Evolutionary conservation across 805 yeast species (phyloP).

Genomic region (Candida saitoana): DNA sequence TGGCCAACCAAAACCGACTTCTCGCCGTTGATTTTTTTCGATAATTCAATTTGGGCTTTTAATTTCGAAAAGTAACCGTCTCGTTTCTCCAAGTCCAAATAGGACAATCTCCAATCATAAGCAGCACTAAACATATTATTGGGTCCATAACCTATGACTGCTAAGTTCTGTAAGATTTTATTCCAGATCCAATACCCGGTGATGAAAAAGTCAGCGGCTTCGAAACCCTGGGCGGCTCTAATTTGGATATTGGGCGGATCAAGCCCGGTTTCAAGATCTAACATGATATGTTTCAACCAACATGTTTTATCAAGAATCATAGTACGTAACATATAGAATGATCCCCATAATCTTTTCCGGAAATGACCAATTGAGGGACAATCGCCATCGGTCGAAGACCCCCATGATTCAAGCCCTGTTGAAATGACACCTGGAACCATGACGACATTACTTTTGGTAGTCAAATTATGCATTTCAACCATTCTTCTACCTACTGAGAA

Average conservation of each 20-base stretch:
- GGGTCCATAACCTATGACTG: slow-evolving; percentile 92
- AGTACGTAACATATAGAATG: slow-evolving; percentile 88
- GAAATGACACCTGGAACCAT: slow-evolving; percentile 96
- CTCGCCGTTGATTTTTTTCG: slow-evolving; percentile 47
- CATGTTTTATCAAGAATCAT: slow-evolving; percentile 90
- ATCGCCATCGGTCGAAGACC: slow-evolving; percentile 64
- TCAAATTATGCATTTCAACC: slow-evolving; percentile 45
- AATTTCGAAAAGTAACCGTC: slow-evolving; percentile 82
- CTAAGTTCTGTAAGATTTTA: slow-evolving; percentile 87
- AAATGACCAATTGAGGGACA: slow-evolving; percentile 85
- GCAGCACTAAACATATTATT: slow-evolving; percentile 87
- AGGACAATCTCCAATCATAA: slow-evolving; percentile 94
- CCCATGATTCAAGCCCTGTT: slow-evolving; percentile 95
- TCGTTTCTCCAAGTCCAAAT: slow-evolving; percentile 79
- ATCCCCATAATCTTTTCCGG: slow-evolving; percentile 93
- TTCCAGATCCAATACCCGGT: slow-evolving; percentile 99
- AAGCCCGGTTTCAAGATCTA: slow-evolving; percentile 86
- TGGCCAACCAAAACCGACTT: slow-evolving; percentile 83
- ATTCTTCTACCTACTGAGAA: slow-evolving; percentile 81
- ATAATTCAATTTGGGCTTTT: slow-evolving; percentile 67
- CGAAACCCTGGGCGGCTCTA: slow-evolving; percentile 94
- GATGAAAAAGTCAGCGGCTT: slow-evolving; percentile 92
- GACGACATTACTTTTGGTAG: slow-evolving; percentile 71
- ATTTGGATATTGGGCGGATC: slow-evolving; percentile 82
- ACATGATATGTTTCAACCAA: slow-evolving; percentile 88